Percentiles rank a stretch among this genome's conserved stretches.
phyloP scores from a whole-genome alignment of 257 asterid species.

The Pogostemon cablin region DNA sequence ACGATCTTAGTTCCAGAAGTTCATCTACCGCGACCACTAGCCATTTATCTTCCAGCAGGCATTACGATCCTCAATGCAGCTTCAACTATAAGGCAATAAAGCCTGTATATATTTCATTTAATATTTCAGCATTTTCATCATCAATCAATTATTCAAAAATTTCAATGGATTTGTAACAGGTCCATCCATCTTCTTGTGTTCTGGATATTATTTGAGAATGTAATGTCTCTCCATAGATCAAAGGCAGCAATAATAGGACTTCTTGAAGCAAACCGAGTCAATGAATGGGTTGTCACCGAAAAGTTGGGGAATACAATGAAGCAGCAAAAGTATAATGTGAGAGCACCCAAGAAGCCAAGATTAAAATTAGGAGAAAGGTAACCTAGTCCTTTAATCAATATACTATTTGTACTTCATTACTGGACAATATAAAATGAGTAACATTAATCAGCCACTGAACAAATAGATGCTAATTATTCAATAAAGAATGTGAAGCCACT shows the following conservation, averaged over 20 bases:
- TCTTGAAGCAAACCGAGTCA: constrained; percentile 72
- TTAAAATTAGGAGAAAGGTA: constrained; percentile 69
- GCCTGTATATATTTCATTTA: constrained; percentile 23
- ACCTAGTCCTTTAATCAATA: constrained; percentile 10
- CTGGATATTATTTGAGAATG: constrained; percentile 87
- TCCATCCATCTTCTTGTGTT: constrained; percentile 73
- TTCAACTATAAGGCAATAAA: constrained; percentile 68
- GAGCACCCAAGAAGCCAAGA: constrained; percentile 52
- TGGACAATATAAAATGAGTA: constrained; percentile 12
- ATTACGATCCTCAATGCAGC: constrained; percentile 80
- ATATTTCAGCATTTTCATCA: constrained; percentile 4
- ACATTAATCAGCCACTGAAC: background rate
- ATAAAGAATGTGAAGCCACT: background rate
- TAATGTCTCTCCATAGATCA: constrained; percentile 88
- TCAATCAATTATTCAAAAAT: constrained; percentile 14
- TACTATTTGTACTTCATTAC: constrained; percentile 8
- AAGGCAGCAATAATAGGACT: constrained; percentile 91
- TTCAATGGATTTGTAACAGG: constrained; percentile 45
- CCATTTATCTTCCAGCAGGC: constrained; percentile 85
- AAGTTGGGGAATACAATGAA: constrained; percentile 75
- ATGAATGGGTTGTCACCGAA: constrained; percentile 93
- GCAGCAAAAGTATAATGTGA: constrained; percentile 50
- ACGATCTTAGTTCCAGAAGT: constrained; percentile 85
- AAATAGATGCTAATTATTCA: background rate
- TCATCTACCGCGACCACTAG: constrained; percentile 69